These are phyloP conservation scores for Phytophthora ohioensis DNA, from an alignment of 352 stramenopile species.

Conservation along the genomic window DNA sequence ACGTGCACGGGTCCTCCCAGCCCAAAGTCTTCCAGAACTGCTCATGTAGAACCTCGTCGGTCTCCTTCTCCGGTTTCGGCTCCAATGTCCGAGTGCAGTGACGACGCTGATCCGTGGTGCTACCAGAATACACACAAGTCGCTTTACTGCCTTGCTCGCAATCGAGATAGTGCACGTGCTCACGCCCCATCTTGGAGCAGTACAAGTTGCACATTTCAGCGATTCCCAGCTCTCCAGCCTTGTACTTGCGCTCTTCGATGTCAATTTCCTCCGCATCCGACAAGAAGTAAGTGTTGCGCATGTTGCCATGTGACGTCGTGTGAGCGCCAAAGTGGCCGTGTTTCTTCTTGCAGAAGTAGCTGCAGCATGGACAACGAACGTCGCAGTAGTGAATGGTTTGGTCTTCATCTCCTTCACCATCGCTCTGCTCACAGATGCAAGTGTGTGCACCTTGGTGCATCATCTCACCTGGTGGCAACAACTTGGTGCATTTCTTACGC, in stretches of 20 bases:
- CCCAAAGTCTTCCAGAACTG: constrained; percentile 81
- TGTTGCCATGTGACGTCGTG: constrained; percentile 81
- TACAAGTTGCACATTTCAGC: constrained; percentile 88
- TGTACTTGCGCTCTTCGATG: constrained; percentile 78
- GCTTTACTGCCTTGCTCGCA: constrained; percentile 53
- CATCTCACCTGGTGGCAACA: constrained; percentile 50
- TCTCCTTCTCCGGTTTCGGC: constrained; percentile 57
- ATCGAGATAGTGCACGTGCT: constrained; percentile 79
- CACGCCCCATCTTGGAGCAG: constrained; percentile 81
- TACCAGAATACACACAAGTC: constrained; percentile 64
- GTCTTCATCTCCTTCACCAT: constrained; percentile 15
- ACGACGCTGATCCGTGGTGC: constrained; percentile 62
- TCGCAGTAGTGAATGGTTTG: constrained; percentile 72
- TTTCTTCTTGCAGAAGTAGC: constrained; percentile 80
- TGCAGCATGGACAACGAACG: constrained; percentile 73
- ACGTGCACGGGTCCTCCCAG: constrained; percentile 79
- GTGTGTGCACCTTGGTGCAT: constrained; percentile 57
- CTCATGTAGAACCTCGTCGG: constrained; percentile 80
- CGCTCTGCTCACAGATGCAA: constrained; percentile 43
- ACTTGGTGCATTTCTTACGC: constrained; percentile 64
- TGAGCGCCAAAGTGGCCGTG: constrained; percentile 61
- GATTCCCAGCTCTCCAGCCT: constrained; percentile 63
- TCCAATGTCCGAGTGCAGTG: constrained; percentile 69
- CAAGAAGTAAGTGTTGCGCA: constrained; percentile 80
- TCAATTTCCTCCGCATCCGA: constrained; percentile 69